Base-by-base conservation (phyloP, 2,329 filamentous ascomycete genomes). In the Plenodomus tracheiphilus region DNA sequence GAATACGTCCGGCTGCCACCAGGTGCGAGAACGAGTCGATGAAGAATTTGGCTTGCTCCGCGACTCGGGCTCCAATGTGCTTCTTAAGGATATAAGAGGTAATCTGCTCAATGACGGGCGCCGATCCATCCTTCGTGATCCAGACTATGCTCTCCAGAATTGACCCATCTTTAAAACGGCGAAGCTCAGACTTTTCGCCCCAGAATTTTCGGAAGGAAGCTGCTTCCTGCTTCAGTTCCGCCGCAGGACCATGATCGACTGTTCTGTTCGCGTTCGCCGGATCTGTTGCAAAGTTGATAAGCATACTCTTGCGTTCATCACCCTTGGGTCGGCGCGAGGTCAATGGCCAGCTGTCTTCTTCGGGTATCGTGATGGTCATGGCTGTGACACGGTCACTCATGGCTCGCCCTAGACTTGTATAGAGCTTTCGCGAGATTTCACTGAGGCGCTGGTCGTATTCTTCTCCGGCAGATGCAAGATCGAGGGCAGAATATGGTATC, bases 121-220 rank as follows among this genome's bases (percentile, higher is more conserved):
- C 77, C 1, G 84, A 77, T 1, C 81, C 77, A 46, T 82, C 80
- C 56, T 85, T 82, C 2, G 79, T 53, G 2, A 74, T 79, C 94
- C 94, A 99, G 17, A 96, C 86, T 22, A 97, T 78, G 64, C 89
- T 96, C 72, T 99, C 95, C 8, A 91, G 80, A 58, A 99, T 97
- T 61, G 87, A 93, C 18, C 94, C 94, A 65, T 97, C 91, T 63
- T 92, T 95, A 78, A 99, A 99, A 17, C 94, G 88, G 56, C 94
- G 85, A 39, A 99, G 79, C 71, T 99, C 94, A 1, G 94, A 84
- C 69, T 94, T 96, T 9, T 93, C 87, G 6, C 93, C 94, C 94
- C 95, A 99, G 69, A 99, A 97, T 28, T 86, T 84, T 30, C 90
- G 88, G 71, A 97, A 99, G 25, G 81, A 81, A 9, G 85, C 85